Conservation (phyloP, 2,329 filamentous ascomycete genomes). For the Cladosporium halotolerans region DNA sequence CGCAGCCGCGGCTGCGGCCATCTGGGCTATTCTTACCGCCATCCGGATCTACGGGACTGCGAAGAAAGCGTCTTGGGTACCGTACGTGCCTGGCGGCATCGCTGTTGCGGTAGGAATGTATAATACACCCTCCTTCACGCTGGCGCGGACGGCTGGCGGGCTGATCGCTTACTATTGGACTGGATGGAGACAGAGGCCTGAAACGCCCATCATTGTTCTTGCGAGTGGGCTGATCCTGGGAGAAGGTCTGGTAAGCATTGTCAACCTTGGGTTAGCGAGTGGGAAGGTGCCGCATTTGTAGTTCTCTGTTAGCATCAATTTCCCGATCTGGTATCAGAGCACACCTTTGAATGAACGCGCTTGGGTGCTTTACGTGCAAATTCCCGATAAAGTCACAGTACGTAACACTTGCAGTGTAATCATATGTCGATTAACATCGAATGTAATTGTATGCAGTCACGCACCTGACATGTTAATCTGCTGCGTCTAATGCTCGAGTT, state of each 20-base stretch:
- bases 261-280: constrained; percentile 79
- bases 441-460: too few species aligned
- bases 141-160: constrained; percentile 80
- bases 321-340: neutral
- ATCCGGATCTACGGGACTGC: constrained; percentile 54
- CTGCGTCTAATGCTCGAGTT: too few species aligned
- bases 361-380: too few species aligned
- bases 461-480: too few species aligned
- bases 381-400: too few species aligned
- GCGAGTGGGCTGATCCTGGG: constrained; percentile 86
- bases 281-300: constrained; percentile 64
- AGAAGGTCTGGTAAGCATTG: constrained; percentile 85
- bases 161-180: constrained; percentile 73
- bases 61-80: constrained; percentile 54
- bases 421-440: too few species aligned
- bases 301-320: neutral
- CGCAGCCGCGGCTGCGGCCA: constrained; percentile 63
- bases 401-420: too few species aligned
- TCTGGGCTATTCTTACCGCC: constrained; percentile 68
- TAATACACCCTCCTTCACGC: constrained; percentile 91
- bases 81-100: constrained; percentile 82
- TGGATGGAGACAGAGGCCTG: constrained; percentile 46
- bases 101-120: constrained; percentile 98
- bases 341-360: too few species aligned
- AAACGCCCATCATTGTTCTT: constrained; percentile 80